These are phyloP conservation scores for Blepharisma japonicum DNA, from an alignment of 73 alveolate genomes.

Conservation along the genomic window DNA sequence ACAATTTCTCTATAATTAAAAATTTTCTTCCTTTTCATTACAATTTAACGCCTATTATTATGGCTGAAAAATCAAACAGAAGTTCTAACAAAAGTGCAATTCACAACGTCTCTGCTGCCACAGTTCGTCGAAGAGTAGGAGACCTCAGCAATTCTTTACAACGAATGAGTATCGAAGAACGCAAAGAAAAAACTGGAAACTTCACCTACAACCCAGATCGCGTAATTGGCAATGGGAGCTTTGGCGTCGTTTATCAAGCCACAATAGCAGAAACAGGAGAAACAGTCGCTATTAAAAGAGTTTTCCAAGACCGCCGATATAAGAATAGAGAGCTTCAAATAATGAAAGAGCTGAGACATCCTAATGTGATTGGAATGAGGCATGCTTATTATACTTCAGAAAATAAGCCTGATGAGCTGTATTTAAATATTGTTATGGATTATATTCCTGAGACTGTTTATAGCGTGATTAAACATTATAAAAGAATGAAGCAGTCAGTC, in stretches of 20 bases:
- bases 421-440: slow-evolving; percentile 77
- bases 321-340: slow-evolving; percentile 90
- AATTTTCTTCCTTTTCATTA: too few species aligned
- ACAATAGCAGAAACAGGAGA: slow-evolving; percentile 87
- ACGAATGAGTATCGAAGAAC: background rate
- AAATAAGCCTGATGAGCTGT: slow-evolving; percentile 74
- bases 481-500: slow-evolving; percentile 78
- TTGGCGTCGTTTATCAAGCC: slow-evolving; percentile 83
- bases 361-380: slow-evolving; percentile 71
- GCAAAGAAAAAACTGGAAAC: background rate
- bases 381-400: slow-evolving; percentile 94
- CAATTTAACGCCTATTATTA: background rate
- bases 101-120: background rate
- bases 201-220: slow-evolving; percentile 81
- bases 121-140: background rate
- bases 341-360: slow-evolving; percentile 90
- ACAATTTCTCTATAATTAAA: too few species aligned
- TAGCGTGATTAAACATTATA: slow-evolving; percentile 83
- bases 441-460: slow-evolving; percentile 64
- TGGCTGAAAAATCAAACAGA: slow-evolving; percentile 37
- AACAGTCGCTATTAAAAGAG: slow-evolving; percentile 88
- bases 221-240: slow-evolving; percentile 89
- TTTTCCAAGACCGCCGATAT: slow-evolving; percentile 88
- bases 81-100: background rate
- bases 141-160: background rate